A percentile compares a stretch with the other conserved stretches of the same genome.
phyloP scores from a whole-genome alignment of 1,284 basidiomycete genomes.

The Ganoderma resinaceum region DNA sequence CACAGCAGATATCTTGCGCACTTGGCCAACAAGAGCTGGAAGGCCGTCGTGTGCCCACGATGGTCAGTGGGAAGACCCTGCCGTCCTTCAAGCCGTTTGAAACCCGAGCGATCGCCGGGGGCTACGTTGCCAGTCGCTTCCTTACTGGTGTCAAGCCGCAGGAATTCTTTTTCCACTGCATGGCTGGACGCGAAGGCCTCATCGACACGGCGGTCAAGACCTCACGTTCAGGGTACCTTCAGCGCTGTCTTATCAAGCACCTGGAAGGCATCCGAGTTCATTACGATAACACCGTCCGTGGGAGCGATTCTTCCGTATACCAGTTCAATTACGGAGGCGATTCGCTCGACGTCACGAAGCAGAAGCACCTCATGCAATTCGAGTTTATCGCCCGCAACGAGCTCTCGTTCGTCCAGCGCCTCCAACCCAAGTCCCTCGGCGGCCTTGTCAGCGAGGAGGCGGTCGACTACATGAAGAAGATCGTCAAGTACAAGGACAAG shows the following conservation, averaged over 20 bases:
- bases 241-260: conserved; percentile 98
- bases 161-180: conserved; percentile 99
- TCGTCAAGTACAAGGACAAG: conserved; percentile 75
- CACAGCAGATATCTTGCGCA: conserved; percentile 96
- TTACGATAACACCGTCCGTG: conserved; percentile 98
- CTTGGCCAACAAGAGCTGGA: conserved; percentile 98
- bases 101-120: conserved; percentile 96
- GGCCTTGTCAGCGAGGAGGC: conserved; percentile 74
- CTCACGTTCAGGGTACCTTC: conserved; percentile 97
- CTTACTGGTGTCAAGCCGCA: conserved; percentile 98
- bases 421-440: conserved; percentile 70
- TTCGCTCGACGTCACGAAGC: conserved; percentile 95
- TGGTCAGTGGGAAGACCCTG: conserved; percentile 98
- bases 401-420: conserved; percentile 78
- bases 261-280: conserved; percentile 96
- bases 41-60: conserved; percentile 97
- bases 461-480: conserved; percentile 86
- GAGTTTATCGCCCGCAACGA: conserved; percentile 94
- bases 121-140: conserved; percentile 99
- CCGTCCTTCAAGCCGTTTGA: conserved; percentile 98
- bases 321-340: conserved; percentile 99
- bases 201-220: conserved; percentile 99
- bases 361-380: conserved; percentile 91
- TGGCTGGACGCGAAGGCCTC: conserved; percentile 98
- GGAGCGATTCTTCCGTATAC: conserved; percentile 91